These are phyloP conservation scores for Rostrohypoxylon terebratum DNA, from an alignment of 495 filamentous ascomycete genomes.

Conservation along the genomic window DNA sequence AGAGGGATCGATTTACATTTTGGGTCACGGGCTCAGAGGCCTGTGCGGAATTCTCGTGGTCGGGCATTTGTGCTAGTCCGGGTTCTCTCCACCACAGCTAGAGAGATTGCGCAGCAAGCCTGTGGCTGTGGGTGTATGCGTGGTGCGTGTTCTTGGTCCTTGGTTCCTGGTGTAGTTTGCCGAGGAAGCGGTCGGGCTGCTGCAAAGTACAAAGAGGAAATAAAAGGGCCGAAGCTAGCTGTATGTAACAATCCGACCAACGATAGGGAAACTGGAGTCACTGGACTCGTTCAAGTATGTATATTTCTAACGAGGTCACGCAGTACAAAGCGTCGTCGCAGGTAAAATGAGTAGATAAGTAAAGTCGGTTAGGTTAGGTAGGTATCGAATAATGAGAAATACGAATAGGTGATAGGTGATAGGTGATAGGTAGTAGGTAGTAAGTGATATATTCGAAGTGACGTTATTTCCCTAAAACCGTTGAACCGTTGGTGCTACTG, in stretches of 20 bases:
- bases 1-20: slow-evolving; percentile 46
- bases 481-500: slow-evolving; percentile 29
- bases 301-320: slow-evolving; percentile 32
- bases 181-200: slow-evolving; percentile 42
- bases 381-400: no score
- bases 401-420: neutral
- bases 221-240: slow-evolving; percentile 49
- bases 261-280: slow-evolving; percentile 22
- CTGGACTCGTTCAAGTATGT: neutral
- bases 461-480: slow-evolving; percentile 32
- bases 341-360: slow-evolving; percentile 10
- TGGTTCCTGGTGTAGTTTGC: slow-evolving; percentile 32
- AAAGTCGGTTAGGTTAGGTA: no score
- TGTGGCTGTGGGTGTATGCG: slow-evolving; percentile 27
- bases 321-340: slow-evolving; percentile 26
- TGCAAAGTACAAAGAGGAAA: slow-evolving; percentile 41
- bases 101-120: slow-evolving; percentile 42
- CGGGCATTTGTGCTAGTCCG: slow-evolving; percentile 50
- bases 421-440: neutral
- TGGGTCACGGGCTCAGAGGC: slow-evolving; percentile 47
- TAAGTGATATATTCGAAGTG: slow-evolving; percentile 39
- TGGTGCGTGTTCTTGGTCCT: slow-evolving; percentile 32
- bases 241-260: slow-evolving; percentile 42
- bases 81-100: slow-evolving; percentile 36
- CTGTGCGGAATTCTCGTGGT: slow-evolving; percentile 47